Evolutionary conservation across 2,329 filamentous ascomycete genomes (phyloP), one percentile per base, ranked within the genome.

Genomic region (Pezicula radicicola): DNA sequence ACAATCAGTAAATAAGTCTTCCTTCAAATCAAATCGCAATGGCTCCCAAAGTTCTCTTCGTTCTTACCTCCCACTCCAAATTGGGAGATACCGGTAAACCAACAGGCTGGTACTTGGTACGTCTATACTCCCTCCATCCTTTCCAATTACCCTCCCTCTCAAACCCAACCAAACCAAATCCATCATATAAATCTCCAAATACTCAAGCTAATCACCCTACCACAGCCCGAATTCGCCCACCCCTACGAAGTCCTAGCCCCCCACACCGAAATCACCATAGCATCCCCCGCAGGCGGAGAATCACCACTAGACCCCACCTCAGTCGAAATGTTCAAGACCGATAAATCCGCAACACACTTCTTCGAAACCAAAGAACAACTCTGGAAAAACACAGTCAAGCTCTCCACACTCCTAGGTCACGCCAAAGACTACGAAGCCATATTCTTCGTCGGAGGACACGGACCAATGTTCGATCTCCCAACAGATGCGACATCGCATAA

Each of bases 391-490:
- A 83, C 79, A 0, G 60, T 73, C n/a, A 76, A 75, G 60, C 64
- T 83, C 2, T 63, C 69, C 8, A 69, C 71, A 15, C 72, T 81
- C 37, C 43, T 75, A 0, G 73, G 76, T 1, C 72, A 72, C 18
- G 76, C 73, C 0, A 63, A 63, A 3, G 76, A 80, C 35, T 83
- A 75, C 52, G 79, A 79, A 53, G 80, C 76, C 1, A 72, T 83
- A 48, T 83, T 81, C 64, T 83, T 76, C 58, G 78, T 82, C 41
- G 80, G 80, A 48, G 80, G 80, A 30, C 78, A 83, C 57, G 80
- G 78, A 64, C 61, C 63, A 30, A 65, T 65, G 62, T 65, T 53
- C 16, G 63, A 65, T 46, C 59, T 89, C 16, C 77, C 77, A 50
- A 71, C 72, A 51, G 79, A 86, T 63, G 56, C 70, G 18, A 72